These are phyloP conservation scores for Tricholoma furcatifolium DNA, from an alignment of 768 basidiomycete genomes.

Conservation along the genomic window DNA sequence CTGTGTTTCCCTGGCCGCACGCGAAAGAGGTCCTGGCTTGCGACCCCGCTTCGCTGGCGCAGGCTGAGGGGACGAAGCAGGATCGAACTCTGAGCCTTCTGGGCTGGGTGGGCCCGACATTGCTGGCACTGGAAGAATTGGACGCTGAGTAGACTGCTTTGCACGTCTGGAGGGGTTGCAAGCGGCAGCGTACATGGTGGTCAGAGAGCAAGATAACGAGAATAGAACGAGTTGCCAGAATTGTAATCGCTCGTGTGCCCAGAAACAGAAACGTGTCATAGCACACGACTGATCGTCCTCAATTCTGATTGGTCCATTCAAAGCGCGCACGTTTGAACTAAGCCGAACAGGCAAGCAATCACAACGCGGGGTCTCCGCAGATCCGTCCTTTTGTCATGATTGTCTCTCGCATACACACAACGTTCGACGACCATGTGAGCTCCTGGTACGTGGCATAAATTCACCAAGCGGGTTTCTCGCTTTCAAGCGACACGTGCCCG, in stretches of 20 bases:
- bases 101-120: constrained; percentile 5
- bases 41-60: constrained; percentile 60
- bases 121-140: constrained; percentile 9
- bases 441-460: too few relatives aligned
- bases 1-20: constrained; percentile 79
- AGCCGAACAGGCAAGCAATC: not conserved
- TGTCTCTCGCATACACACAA: not conserved
- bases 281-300: constrained; percentile 29
- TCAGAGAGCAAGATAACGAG: not conserved
- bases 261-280: constrained; percentile 27
- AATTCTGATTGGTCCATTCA: constrained; percentile 25
- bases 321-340: constrained; percentile 29
- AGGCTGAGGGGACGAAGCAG: constrained; percentile 9
- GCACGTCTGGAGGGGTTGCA: constrained; percentile 39
- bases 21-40: constrained; percentile 70
- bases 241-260: constrained; percentile 29
- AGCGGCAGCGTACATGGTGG: constrained; percentile 28
- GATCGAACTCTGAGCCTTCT: not conserved
- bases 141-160: constrained; percentile 24
- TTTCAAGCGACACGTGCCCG: too few relatives aligned
- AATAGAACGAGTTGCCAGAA: not conserved
- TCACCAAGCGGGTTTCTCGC: too few relatives aligned
- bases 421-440: not conserved
- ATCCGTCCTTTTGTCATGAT: not conserved
- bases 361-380: too few relatives aligned